phyloP scores from a whole-genome alignment of 1,284 basidiomycete genomes.

The Fomitopsis schrenkii region DNA sequence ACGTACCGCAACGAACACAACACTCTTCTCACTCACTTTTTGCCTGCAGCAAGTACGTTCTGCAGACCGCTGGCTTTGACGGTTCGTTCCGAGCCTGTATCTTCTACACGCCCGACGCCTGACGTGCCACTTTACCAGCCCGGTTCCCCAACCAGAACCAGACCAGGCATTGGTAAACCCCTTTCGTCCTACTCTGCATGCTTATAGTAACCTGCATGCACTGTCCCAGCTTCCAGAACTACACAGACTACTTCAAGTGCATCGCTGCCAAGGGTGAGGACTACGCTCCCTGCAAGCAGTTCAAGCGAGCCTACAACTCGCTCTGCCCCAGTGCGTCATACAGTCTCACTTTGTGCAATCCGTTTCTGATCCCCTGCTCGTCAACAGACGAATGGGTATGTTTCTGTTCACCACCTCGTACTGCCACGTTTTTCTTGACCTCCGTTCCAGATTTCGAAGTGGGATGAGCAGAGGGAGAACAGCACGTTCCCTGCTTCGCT shows the following conservation, averaged over 20 bases:
- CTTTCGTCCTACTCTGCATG: constrained; percentile 1
- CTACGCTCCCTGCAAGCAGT: constrained; percentile 97
- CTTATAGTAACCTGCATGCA: not conserved
- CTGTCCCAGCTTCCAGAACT: constrained; percentile 81
- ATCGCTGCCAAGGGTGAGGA: constrained; percentile 97
- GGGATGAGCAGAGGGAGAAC: constrained; percentile 90
- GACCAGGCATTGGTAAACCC: constrained; percentile 84
- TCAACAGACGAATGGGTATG: constrained; percentile 52
- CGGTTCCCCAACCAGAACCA: constrained; percentile 97
- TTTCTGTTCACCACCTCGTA: not conserved
- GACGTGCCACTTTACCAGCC: constrained; percentile 39
- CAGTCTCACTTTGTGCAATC: constrained; percentile 3
- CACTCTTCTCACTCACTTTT: not conserved
- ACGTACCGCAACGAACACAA: not conserved
- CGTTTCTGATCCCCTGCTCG: not conserved
- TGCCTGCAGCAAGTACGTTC: constrained; percentile 65
- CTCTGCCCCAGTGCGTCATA: constrained; percentile 90
- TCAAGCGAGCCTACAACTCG: constrained; percentile 95
- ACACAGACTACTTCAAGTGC: constrained; percentile 98
- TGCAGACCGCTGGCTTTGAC: constrained; percentile 86
- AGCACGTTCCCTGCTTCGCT: constrained; percentile 91
- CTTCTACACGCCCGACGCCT: not conserved
- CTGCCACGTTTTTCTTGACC: constrained; percentile 1
- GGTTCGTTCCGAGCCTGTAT: constrained; percentile 40
- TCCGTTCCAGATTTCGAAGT: constrained; percentile 65